Conservation (phyloP, 345 rosid genomes). For the Limnanthes douglasii region DNA sequence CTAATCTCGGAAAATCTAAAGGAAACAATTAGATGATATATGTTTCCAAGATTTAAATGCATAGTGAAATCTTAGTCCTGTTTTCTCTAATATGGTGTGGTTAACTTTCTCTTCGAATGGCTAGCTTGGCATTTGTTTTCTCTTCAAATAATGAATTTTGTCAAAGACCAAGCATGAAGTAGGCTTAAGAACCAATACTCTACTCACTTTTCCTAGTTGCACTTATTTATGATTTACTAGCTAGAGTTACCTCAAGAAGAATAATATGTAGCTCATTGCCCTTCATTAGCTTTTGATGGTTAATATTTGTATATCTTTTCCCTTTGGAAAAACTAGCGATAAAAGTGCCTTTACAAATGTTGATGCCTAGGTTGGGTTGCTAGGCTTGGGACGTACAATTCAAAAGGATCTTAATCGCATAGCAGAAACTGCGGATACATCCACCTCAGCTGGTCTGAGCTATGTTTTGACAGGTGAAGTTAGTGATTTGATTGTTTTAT, state of each 20-base stretch:
- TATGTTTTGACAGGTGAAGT: conserved; percentile 70
- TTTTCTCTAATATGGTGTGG: too few relatives aligned
- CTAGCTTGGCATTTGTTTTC: too few relatives aligned
- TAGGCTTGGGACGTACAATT: conserved; percentile 72
- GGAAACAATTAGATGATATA: not conserved
- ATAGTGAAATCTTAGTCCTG: too few relatives aligned
- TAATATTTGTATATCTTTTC: not conserved
- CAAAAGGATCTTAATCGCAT: conserved; percentile 74
- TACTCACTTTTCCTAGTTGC: not conserved
- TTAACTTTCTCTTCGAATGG: too few relatives aligned
- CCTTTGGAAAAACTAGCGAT: too few relatives aligned
- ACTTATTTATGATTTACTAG: not conserved
- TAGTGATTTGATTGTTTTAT: too few relatives aligned
- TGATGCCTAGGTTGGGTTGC: conserved; percentile 73
- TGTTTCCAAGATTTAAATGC: too few relatives aligned
- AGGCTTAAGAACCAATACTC: too few relatives aligned
- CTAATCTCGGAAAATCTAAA: not conserved
- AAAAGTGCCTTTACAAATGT: too few relatives aligned
- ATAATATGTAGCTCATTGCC: not conserved
- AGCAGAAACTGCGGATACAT: conserved; percentile 78
- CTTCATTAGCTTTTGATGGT: not conserved
- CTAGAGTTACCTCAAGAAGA: not conserved
- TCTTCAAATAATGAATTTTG: too few relatives aligned
- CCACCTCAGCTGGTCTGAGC: conserved; percentile 72
- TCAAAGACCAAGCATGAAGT: too few relatives aligned